phyloP scores from a whole-genome alignment of 1,284 basidiomycete genomes.

The Gymnopus androsaceus region DNA sequence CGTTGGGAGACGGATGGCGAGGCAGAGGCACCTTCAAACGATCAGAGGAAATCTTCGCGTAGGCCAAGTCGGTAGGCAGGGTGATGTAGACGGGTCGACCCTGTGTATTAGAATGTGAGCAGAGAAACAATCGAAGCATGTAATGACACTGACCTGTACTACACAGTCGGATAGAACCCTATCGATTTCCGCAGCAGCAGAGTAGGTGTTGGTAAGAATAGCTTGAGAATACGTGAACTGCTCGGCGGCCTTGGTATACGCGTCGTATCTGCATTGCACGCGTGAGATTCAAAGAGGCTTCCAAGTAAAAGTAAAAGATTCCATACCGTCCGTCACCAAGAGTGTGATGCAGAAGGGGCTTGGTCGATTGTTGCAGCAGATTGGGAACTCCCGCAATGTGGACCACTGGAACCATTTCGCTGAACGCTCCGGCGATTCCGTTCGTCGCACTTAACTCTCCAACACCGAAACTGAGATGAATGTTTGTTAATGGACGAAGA shows the following conservation, averaged over 20 bases:
- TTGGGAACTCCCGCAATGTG: slow-evolving; percentile 91
- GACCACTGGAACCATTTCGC: slow-evolving; percentile 90
- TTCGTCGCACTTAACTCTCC: slow-evolving; percentile 87
- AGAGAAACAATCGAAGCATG: background rate
- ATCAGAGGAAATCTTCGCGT: slow-evolving; percentile 65
- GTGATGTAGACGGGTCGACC: slow-evolving; percentile 88
- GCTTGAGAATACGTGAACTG: slow-evolving; percentile 79
- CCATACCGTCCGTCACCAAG: slow-evolving; percentile 77
- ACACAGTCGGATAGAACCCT: slow-evolving; percentile 77
- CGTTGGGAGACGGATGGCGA: slow-evolving; percentile 50
- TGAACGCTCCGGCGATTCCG: slow-evolving; percentile 78
- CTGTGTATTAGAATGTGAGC: slow-evolving; percentile 36
- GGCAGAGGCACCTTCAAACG: slow-evolving; percentile 68
- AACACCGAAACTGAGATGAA: slow-evolving; percentile 77
- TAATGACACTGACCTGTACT: slow-evolving; percentile 43
- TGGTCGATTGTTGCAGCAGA: slow-evolving; percentile 68
- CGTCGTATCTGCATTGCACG: slow-evolving; percentile 61
- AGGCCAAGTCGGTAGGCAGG: slow-evolving; percentile 84
- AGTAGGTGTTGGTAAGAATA: slow-evolving; percentile 51
- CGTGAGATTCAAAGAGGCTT: slow-evolving; percentile 10
- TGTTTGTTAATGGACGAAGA: background rate
- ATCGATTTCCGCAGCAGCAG: slow-evolving; percentile 78
- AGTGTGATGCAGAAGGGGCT: slow-evolving; percentile 81
- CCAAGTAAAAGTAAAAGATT: background rate
- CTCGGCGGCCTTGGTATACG: slow-evolving; percentile 76